Evolutionary conservation across 305 asterid species (phyloP).

Genomic region (Plantago coronopus): DNA sequence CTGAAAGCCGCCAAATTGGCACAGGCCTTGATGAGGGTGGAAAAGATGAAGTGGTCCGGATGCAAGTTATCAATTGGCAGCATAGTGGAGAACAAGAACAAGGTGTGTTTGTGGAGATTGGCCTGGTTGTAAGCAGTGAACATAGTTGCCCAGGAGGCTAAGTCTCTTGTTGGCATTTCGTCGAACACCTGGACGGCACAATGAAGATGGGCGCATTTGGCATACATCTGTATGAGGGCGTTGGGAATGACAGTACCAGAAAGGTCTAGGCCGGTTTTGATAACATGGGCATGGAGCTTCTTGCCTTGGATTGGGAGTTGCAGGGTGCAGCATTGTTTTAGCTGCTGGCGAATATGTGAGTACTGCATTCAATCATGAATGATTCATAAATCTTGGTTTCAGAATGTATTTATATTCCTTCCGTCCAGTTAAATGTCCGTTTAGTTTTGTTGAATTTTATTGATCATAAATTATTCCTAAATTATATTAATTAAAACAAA

Average conservation of each 20-base stretch:
- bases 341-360: slow-evolving; percentile 29
- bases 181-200: slow-evolving; percentile 64
- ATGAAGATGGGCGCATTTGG: slow-evolving; percentile 42
- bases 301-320: slow-evolving; percentile 38
- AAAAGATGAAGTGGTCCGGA: slow-evolving; percentile 64
- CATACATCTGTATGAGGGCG: slow-evolving; percentile 47
- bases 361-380: too few relatives aligned
- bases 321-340: slow-evolving; percentile 46
- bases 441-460: too few relatives aligned
- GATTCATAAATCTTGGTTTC: too few relatives aligned
- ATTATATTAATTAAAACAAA: too few relatives aligned
- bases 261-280: slow-evolving; percentile 46
- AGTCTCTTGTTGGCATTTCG: slow-evolving; percentile 62
- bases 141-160: slow-evolving; percentile 78
- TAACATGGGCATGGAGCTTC: slow-evolving; percentile 50
- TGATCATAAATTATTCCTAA: too few relatives aligned
- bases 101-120: slow-evolving; percentile 33
- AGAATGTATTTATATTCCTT: too few relatives aligned
- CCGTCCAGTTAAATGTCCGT: too few relatives aligned
- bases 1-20: slow-evolving; percentile 36
- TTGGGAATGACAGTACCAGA: slow-evolving; percentile 40
- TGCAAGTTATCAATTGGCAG: slow-evolving; percentile 27
- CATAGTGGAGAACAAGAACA: slow-evolving; percentile 37
- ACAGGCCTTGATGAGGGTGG: slow-evolving; percentile 62
- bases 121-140: slow-evolving; percentile 64